Conservation (phyloP, 2,329 filamentous ascomycete species). For the Fonsecaea monophora region DNA sequence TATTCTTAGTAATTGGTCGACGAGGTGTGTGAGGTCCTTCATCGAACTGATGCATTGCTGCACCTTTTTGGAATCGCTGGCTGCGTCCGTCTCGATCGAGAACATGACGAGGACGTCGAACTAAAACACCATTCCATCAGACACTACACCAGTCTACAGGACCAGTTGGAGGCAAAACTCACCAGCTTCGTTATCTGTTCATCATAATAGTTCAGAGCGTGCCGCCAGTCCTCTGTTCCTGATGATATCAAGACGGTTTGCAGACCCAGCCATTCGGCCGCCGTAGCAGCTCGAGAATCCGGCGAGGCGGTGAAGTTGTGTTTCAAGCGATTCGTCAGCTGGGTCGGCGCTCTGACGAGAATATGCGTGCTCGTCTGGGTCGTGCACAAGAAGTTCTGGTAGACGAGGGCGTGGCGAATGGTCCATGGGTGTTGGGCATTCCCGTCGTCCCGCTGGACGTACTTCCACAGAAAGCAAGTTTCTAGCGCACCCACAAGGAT, state of each 20-base stretch:
- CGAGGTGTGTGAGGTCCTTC: constrained; percentile 12
- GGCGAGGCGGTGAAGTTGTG: constrained; percentile 5
- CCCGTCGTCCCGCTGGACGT: constrained; percentile 6
- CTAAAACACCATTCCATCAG: not conserved
- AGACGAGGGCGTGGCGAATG: constrained; percentile 10
- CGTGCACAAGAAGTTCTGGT: constrained; percentile 10
- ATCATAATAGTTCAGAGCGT: constrained; percentile 11
- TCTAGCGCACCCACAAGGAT: not conserved
- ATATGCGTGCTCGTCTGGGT: constrained; percentile 5
- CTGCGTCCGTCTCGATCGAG: constrained; percentile 5
- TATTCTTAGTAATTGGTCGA: constrained; percentile 3
- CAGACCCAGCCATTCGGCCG: not conserved
- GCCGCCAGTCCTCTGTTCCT: constrained; percentile 9
- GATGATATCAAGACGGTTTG: constrained; percentile 6
- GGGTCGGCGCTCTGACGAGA: constrained; percentile 5
- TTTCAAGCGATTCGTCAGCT: constrained; percentile 3
- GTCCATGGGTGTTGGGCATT: constrained; percentile 10
- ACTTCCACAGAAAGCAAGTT: constrained; percentile 14
- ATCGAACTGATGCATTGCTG: constrained; percentile 4
- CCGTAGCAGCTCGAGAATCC: not conserved
- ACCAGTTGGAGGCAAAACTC: not conserved
- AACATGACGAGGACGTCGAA: constrained; percentile 12
- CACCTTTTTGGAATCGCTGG: constrained; percentile 10
- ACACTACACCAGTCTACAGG: not conserved
- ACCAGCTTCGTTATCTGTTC: constrained; percentile 5